Evolutionary conservation across 352 stramenopile genomes (phyloP), one percentile per base, ranked within the genome.

Genomic region (Peronospora belbahrii): DNA sequence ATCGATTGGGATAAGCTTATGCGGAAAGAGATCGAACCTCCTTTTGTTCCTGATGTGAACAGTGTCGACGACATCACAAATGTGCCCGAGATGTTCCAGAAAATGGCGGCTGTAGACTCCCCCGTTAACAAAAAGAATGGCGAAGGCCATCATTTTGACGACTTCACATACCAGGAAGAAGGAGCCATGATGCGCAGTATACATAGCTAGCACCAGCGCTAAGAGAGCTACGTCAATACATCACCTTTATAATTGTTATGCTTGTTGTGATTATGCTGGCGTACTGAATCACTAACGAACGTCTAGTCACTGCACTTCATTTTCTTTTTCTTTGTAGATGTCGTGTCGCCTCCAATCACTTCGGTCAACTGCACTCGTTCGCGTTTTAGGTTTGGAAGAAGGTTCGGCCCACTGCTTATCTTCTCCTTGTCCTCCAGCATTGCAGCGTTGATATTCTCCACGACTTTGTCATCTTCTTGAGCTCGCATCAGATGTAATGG

Each of bases 161-260:
- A 94, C 65, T 94, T 94, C 54, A 88, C 79, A 46, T 94, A 90
- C 62, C 80, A 92, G 51, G 83, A 92, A 67, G 79, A 94, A 15
- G 72, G 71, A 30, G 68, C 61, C 43, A 70, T 83, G 51, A 66
- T 70, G 52, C 60, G 60, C 39, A 48, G 28, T 2, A 70, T 48
- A 31, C 56, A 62, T n/a, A 47, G 31, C 36, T 43, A 20, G 42
- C 18, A 59, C 41, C 22, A 57, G 20, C 45, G 58, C 19, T 59
- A 53, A 63, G 34, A 66, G 32, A 54, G 34, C 37, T 50, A 45
- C 20, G 38, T 25, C 28, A 68, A 62, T 59, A 53, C 41, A 69
- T 48, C 15, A 27, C n/a, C 28, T 65, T 42, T 58, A 64, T 55
- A 25, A 58, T 65, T 67, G 43, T 19, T 41, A 44, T 28, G 42